Percentiles rank a stretch among this genome's conserved stretches.
phyloP scores from a whole-genome alignment of 805 yeast species.

The Pichia manshurica region DNA sequence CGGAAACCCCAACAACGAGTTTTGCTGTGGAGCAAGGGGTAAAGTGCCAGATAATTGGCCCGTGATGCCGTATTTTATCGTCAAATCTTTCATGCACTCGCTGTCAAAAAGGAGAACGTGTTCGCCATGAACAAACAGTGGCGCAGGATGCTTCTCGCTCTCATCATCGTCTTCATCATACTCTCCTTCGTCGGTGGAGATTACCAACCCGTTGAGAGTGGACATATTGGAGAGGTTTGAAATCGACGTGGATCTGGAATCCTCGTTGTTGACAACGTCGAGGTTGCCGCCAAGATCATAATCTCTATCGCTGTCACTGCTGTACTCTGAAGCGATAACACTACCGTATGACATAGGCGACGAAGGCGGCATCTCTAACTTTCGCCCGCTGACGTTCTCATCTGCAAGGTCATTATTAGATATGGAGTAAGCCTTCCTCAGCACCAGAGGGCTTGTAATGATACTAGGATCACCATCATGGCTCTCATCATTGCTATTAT shows the following conservation, averaged over 20 bases:
- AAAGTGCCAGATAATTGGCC: conserved; percentile 82
- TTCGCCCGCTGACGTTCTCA: background rate
- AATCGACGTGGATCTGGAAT: conserved; percentile 1
- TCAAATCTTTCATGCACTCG: conserved; percentile 44
- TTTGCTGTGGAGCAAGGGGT: conserved; percentile 90
- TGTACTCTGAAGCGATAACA: too few species aligned
- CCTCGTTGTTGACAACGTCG: background rate
- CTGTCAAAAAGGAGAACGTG: conserved; percentile 48
- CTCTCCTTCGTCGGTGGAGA: background rate
- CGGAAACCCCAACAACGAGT: conserved; percentile 80
- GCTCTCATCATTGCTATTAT: background rate
- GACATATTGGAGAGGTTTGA: background rate
- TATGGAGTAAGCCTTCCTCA: conserved; percentile 2
- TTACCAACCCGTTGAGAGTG: background rate
- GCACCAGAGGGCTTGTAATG: background rate
- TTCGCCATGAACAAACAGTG: conserved; percentile 11
- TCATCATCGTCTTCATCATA: background rate
- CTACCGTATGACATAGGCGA: background rate
- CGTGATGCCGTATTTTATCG: conserved; percentile 54
- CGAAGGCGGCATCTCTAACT: too few species aligned
- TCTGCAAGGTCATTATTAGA: background rate
- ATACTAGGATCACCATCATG: background rate
- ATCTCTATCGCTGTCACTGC: too few species aligned
- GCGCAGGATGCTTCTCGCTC: conserved; percentile 1
- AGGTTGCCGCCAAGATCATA: background rate